These are phyloP conservation scores for Coemansia sp. DNA, from an alignment of 371 early-diverging fungal genomes.

Conservation along the genomic window DNA sequence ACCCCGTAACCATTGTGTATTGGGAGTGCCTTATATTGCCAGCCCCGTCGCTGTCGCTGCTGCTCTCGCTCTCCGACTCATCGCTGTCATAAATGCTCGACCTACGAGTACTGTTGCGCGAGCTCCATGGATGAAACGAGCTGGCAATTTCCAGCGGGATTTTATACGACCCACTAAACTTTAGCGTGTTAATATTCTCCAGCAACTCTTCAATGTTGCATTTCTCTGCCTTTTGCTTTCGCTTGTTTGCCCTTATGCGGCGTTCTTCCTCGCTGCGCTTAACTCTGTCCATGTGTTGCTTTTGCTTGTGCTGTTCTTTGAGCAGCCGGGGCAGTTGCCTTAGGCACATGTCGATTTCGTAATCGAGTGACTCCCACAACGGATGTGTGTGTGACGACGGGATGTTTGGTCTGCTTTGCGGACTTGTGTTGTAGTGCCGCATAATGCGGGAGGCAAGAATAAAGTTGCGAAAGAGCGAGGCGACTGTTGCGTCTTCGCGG, in stretches of 20 bases:
- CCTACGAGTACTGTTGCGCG: constrained; percentile 10
- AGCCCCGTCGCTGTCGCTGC: constrained; percentile 5
- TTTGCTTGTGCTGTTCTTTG: constrained; percentile 54
- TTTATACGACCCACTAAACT: constrained; percentile 6
- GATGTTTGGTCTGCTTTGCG: constrained; percentile 81
- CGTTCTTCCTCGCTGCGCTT: constrained; percentile 28
- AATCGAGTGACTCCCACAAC: constrained; percentile 94
- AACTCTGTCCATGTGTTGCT: constrained; percentile 13
- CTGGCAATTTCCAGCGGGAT: constrained; percentile 34
- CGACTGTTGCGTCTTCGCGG: constrained; percentile 93
- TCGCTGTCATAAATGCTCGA: constrained; percentile 5
- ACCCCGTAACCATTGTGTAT: constrained; percentile 42
- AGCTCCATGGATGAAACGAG: constrained; percentile 17
- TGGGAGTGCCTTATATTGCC: neutral
- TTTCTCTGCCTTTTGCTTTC: neutral
- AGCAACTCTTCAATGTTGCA: neutral
- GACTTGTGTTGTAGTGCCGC: constrained; percentile 86
- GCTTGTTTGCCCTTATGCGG: constrained; percentile 10
- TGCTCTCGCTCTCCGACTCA: constrained; percentile 10
- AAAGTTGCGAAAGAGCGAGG: constrained; percentile 93
- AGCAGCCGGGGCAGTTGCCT: constrained; percentile 80
- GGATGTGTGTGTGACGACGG: constrained; percentile 90
- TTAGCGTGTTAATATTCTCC: neutral
- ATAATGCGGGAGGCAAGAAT: constrained; percentile 92
- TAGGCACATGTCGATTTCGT: constrained; percentile 90